Conservation (phyloP, 305 asterid species). For the Stenogyne calaminthoides region DNA sequence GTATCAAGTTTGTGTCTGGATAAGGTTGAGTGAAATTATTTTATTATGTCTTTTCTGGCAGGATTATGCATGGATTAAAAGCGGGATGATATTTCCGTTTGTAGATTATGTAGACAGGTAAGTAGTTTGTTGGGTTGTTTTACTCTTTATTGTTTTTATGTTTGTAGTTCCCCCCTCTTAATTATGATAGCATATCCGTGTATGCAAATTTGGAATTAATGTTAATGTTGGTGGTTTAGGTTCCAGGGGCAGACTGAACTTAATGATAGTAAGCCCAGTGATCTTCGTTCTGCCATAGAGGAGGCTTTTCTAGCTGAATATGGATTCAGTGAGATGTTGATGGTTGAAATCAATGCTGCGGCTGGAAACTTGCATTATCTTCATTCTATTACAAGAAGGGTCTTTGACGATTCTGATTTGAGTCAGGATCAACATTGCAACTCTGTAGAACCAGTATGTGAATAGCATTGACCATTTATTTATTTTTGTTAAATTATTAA, state of each 20-base stretch:
- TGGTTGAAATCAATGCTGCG: constrained; percentile 88
- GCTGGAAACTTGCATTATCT: constrained; percentile 82
- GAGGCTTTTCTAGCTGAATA: constrained; percentile 91
- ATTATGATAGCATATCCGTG: not conserved
- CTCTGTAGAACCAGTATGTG: constrained; percentile 61
- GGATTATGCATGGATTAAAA: constrained; percentile 96
- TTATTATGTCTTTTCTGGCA: constrained; percentile 44
- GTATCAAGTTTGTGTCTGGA: constrained; percentile 19
- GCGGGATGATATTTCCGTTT: constrained; percentile 91
- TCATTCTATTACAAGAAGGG: constrained; percentile 71
- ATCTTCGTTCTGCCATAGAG: constrained; percentile 89
- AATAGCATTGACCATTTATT: constrained; percentile 1
- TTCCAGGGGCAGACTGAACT: constrained; percentile 94
- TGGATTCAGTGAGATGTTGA: constrained; percentile 88
- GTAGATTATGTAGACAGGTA: constrained; percentile 91
- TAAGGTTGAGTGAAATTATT: constrained; percentile 24
- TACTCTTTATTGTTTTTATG: not conserved
- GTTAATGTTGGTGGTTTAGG: constrained; percentile 49
- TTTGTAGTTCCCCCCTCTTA: not conserved
- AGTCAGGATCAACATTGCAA: constrained; percentile 60
- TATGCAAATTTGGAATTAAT: not conserved
- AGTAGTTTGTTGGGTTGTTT: constrained; percentile 23
- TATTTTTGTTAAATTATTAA: constrained; percentile 10
- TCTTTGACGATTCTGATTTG: constrained; percentile 60
- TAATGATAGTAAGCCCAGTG: constrained; percentile 75